phyloP scores from a whole-genome alignment of 768 basidiomycete genomes.

The Terana coerulea region DNA sequence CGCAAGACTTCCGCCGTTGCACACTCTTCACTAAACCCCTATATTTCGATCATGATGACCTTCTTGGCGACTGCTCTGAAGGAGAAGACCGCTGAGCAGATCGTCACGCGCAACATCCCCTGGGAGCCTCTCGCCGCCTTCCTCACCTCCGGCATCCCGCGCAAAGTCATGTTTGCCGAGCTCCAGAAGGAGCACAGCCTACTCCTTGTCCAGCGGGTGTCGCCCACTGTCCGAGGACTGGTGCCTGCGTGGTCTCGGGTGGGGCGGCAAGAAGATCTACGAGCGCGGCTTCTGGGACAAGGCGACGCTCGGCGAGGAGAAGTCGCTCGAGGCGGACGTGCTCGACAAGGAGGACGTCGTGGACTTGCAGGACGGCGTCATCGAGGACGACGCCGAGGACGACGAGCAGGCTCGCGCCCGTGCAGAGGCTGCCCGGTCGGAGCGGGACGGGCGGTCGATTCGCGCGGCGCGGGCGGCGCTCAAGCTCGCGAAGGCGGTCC shows the following conservation, averaged over 20 bases:
- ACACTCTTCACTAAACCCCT: slow-evolving; percentile 69
- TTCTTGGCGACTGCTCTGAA: slow-evolving; percentile 80
- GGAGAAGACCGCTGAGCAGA: slow-evolving; percentile 52
- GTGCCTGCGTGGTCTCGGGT: slow-evolving; percentile 94
- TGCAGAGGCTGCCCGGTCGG: slow-evolving; percentile 26
- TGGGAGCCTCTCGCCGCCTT: slow-evolving; percentile 74
- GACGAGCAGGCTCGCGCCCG: slow-evolving; percentile 30
- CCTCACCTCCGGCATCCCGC: slow-evolving; percentile 57
- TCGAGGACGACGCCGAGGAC: slow-evolving; percentile 73
- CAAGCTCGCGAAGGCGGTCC: slow-evolving; percentile 62
- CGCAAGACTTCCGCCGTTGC: slow-evolving; percentile 51
- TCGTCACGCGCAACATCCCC: slow-evolving; percentile 77
- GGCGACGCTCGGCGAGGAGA: slow-evolving; percentile 47
- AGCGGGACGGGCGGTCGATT: slow-evolving; percentile 62
- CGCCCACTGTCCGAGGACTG: slow-evolving; percentile 87
- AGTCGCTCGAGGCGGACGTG: slow-evolving; percentile 72
- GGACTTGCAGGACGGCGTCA: slow-evolving; percentile 64
- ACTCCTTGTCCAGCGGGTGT: slow-evolving; percentile 65
- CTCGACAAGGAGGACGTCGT: slow-evolving; percentile 59
- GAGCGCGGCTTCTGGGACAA: slow-evolving; percentile 93
- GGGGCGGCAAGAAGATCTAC: slow-evolving; percentile 87
- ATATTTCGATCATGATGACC: slow-evolving; percentile 81
- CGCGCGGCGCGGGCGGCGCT: slow-evolving; percentile 69
- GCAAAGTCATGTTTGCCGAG: slow-evolving; percentile 38
- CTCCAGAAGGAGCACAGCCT: slow-evolving; percentile 52